Base-by-base conservation (phyloP, 495 filamentous ascomycete species). In the Sordaria brevicollis region DNA sequence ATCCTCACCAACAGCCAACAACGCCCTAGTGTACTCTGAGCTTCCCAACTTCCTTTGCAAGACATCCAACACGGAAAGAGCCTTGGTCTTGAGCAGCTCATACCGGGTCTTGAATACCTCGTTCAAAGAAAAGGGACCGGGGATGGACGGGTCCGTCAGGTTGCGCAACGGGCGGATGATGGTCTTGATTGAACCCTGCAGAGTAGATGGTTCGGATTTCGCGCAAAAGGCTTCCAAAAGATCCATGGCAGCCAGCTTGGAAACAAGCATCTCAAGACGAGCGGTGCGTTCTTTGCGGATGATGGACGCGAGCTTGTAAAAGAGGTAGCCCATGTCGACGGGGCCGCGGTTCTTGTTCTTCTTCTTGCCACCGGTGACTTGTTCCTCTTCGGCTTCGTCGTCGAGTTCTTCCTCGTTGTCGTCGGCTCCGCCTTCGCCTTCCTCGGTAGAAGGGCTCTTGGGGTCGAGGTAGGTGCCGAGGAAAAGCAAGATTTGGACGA, bases 41-140 rank as follows among this genome's bases (percentile, higher is more conserved):
- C 90, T 92, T n/a, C 94, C 95, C 65, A 97, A 81, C 75, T 92
- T 92, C 81, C 88, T 89, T 82, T 97, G 93, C 70, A 98, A 76
- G 29, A 83, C 76, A 67, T 90, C 88, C 77, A 97, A 85, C 10
- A 94, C 79, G 73, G 93, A 91, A 65, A 88, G 86, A 19, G 89
- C 89, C 67, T 88, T 90, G 21, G 85, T 81, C 49, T 89, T 86
- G 19, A 98, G 82, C 3, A 82, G 76, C 74, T 91, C 89, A 80
- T 91, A 89, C 2, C 84, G 82, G 21, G 87, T 83, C 71, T 84
- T 88, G 84, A 93, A 95, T 0, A 77, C 77, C 49, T 87, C 82
- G 75, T 94, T 89, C 7, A 81, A 78, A 19, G 89, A 91, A 68
- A 87, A 87, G 0, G 91, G 90, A 2, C 84, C 80, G 0, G 89